These are phyloP conservation scores for Aphanomyces stellatus DNA, from an alignment of 352 stramenopile species.

Conservation along the genomic window DNA sequence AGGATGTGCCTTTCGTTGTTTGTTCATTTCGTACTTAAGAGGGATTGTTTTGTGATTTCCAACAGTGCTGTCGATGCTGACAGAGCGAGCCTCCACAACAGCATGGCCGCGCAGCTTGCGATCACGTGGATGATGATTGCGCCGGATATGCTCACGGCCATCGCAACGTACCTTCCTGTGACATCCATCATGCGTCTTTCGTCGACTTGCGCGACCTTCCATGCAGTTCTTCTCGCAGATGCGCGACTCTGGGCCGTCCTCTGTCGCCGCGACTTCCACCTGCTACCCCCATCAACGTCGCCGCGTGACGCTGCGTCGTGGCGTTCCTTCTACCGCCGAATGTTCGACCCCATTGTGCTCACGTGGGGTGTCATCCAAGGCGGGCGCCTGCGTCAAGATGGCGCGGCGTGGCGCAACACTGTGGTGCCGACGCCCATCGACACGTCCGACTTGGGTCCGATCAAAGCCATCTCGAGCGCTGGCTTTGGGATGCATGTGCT, in stretches of 20 bases:
- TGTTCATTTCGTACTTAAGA: too few relatives aligned
- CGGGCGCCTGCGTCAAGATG: neutral
- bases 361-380: neutral
- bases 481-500: slow-evolving; percentile 12
- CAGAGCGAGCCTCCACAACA: too few relatives aligned
- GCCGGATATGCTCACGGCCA: too few relatives aligned
- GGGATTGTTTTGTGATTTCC: too few relatives aligned
- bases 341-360: slow-evolving; percentile 3
- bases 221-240: neutral
- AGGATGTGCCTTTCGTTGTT: too few relatives aligned
- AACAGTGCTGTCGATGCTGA: too few relatives aligned
- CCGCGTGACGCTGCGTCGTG: neutral
- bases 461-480: neutral
- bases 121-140: too few relatives aligned
- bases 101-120: too few relatives aligned
- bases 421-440: neutral
- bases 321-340: neutral
- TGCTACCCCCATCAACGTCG: neutral
- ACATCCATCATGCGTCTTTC: neutral
- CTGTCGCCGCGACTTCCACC: neutral
- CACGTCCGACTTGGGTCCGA: neutral
- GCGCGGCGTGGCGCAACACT: neutral
- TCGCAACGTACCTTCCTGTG: neutral
- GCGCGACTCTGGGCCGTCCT: neutral
- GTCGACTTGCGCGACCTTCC: neutral